These are phyloP conservation scores for Phytophthora multivora DNA, from an alignment of 352 stramenopile species.

Conservation along the genomic window DNA sequence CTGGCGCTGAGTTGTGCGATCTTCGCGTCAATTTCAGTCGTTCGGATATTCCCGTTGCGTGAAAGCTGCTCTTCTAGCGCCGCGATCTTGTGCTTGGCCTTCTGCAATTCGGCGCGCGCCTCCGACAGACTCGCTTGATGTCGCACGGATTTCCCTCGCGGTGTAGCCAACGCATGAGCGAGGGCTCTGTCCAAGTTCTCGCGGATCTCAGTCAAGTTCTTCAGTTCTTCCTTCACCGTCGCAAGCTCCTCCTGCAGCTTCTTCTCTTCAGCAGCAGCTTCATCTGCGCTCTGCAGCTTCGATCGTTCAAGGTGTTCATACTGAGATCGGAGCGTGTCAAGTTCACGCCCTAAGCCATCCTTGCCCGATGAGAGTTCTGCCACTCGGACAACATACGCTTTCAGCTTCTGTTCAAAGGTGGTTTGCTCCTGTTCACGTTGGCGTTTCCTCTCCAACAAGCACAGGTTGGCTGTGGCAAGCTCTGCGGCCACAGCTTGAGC, in stretches of 20 bases:
- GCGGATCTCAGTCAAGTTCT: conserved; percentile 27
- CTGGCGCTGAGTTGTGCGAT: conserved; percentile 30
- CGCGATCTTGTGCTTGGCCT: conserved; percentile 54
- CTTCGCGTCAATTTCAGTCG: conserved; percentile 50
- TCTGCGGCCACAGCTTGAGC: conserved; percentile 48
- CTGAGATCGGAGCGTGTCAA: conserved; percentile 16
- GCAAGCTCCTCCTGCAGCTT: conserved; percentile 16
- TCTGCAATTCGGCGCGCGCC: conserved; percentile 54
- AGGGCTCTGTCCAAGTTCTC: conserved; percentile 31
- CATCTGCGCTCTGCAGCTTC: conserved; percentile 1
- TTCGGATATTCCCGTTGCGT: conserved; percentile 23
- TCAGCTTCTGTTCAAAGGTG: conserved; percentile 27
- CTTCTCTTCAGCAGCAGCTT: conserved; percentile 4
- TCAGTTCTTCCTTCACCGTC: conserved; percentile 18
- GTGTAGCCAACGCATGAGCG: conserved; percentile 24
- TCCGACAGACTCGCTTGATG: conserved; percentile 30
- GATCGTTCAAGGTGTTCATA: conserved; percentile 11
- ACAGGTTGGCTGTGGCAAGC: conserved; percentile 75
- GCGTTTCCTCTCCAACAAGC: conserved; percentile 67
- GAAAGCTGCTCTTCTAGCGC: conserved; percentile 51
- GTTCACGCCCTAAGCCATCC: conserved; percentile 7
- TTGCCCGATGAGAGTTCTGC: conserved; percentile 9
- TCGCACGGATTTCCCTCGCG: conserved; percentile 13
- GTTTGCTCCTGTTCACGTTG: conserved; percentile 54
- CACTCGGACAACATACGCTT: conserved; percentile 7